These are phyloP conservation scores for Diaporthe caulivora DNA, from an alignment of 2,329 filamentous ascomycete species.

Conservation along the genomic window DNA sequence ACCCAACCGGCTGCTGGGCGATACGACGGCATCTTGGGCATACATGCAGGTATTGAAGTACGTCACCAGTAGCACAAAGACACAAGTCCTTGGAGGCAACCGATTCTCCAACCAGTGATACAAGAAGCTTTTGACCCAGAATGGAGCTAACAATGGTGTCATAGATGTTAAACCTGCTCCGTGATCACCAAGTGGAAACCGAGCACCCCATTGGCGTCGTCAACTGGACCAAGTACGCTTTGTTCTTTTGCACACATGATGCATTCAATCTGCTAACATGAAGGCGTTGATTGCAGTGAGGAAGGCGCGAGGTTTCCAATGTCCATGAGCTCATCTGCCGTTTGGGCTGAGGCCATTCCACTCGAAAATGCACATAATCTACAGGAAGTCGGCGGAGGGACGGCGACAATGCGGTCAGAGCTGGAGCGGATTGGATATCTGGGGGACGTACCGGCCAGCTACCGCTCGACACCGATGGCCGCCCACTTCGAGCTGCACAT, in stretches of 20 bases:
- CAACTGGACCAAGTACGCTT: conserved; percentile 78
- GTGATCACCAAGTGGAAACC: conserved; percentile 76
- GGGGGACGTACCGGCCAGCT: conserved; percentile 67
- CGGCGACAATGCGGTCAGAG: conserved; percentile 75
- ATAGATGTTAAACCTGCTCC: conserved; percentile 73
- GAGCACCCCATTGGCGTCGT: conserved; percentile 80
- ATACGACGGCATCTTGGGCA: conserved; percentile 83
- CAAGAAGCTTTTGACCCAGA: no score
- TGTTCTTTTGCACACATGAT: neutral
- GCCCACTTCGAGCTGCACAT: conserved; percentile 89
- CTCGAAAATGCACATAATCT: conserved; percentile 71
- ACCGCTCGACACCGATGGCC: conserved; percentile 73
- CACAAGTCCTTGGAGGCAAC: neutral
- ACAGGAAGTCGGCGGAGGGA: conserved; percentile 70
- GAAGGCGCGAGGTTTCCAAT: conserved; percentile 85
- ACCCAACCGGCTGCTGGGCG: conserved; percentile 74
- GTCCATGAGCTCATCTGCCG: conserved; percentile 80
- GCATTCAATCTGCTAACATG: neutral
- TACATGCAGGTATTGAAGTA: conserved; percentile 76
- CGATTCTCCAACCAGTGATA: neutral
- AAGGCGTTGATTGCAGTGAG: conserved; percentile 63
- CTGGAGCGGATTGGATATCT: conserved; percentile 80
- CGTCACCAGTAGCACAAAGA: neutral
- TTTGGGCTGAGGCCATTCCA: conserved; percentile 79
- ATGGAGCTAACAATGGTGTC: neutral